Conservation (phyloP, 306 rosid genomes). For the Quercus aquifolioides region DNA sequence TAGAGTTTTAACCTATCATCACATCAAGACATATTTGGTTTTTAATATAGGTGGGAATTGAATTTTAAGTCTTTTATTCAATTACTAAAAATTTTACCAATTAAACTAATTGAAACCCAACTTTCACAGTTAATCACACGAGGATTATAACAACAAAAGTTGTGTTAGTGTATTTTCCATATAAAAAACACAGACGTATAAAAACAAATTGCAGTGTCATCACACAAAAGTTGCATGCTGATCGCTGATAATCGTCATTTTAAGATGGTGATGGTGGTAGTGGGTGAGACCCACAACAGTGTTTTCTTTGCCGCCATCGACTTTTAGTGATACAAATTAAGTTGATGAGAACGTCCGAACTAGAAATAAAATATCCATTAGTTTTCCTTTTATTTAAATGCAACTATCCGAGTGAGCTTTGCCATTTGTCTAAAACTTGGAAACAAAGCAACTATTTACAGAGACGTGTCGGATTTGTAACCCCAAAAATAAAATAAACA, state of each 20-base stretch:
- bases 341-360: not conserved
- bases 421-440: not conserved
- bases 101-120: rapidly evolving
- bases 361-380: not conserved
- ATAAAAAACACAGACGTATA: too few relatives aligned
- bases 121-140: rapidly evolving
- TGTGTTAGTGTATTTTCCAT: too few relatives aligned
- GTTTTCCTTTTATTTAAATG: not conserved
- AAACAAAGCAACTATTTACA: not conserved
- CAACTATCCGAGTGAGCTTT: not conserved
- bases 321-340: not conserved
- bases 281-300: not conserved
- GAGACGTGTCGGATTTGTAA: not conserved
- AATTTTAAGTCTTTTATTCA: too few relatives aligned
- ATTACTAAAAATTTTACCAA: rapidly evolving
- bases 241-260: not conserved
- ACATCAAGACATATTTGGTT: rapidly evolving
- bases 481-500: not conserved
- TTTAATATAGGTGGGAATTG: rapidly evolving
- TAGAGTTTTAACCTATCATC: too few relatives aligned
- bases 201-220: not conserved
- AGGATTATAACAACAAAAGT: too few relatives aligned
- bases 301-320: not conserved
- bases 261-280: too few relatives aligned
- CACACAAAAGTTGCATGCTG: not conserved